Conservation (phyloP, 2,329 filamentous ascomycete genomes). For the Penicillium sp. region DNA sequence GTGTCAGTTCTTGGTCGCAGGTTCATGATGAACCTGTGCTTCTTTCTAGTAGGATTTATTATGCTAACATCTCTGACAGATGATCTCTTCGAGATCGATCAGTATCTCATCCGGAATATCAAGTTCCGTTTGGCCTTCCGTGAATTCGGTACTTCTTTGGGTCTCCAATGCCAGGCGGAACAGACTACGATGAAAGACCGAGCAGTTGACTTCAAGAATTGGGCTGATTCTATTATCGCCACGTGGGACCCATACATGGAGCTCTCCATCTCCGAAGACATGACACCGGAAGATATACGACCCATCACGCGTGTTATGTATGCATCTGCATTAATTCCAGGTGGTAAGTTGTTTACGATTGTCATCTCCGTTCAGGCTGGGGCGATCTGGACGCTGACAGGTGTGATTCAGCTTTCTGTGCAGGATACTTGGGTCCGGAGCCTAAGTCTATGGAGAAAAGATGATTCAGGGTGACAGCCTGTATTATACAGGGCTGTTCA, state of each 20-base stretch:
- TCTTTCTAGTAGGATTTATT: not conserved
- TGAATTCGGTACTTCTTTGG: conserved; percentile 53
- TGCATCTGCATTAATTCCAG: conserved; percentile 52
- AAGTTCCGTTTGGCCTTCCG: conserved; percentile 49
- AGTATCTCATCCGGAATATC: conserved; percentile 34
- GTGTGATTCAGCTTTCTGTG: conserved; percentile 31
- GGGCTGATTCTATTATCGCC: conserved; percentile 35
- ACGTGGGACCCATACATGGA: conserved; percentile 41
- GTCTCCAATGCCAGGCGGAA: conserved; percentile 41
- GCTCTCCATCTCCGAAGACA: conserved; percentile 27
- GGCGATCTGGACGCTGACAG: not conserved
- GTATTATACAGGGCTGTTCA: not conserved
- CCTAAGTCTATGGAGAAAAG: conserved; percentile 9
- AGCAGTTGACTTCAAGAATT: conserved; percentile 27
- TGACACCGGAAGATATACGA: conserved; percentile 43
- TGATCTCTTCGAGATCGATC: conserved; percentile 34
- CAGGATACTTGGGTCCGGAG: conserved; percentile 37
- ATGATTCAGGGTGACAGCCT: not conserved
- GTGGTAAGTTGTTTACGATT: conserved; percentile 43
- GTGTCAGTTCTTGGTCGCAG: conserved; percentile 23
- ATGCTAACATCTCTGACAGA: conserved; percentile 23
- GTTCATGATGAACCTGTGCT: not conserved
- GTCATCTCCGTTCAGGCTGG: not conserved
- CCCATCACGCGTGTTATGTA: conserved; percentile 58
- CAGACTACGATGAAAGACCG: conserved; percentile 35